phyloP scores from a whole-genome alignment of 805 yeast species.

The Candida nitratophila region DNA sequence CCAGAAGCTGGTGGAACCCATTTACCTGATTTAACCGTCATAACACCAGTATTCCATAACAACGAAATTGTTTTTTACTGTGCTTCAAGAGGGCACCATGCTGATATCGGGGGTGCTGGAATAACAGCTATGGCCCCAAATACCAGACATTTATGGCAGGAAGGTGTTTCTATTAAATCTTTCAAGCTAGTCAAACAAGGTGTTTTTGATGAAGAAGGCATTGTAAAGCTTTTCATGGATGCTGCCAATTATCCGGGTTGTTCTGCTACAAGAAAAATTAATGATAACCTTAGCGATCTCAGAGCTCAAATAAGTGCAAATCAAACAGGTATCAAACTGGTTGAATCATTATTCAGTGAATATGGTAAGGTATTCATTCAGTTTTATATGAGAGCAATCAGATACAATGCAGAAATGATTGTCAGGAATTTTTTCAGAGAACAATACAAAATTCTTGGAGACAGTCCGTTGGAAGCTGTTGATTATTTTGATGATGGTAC shows the following conservation, averaged over 20 bases:
- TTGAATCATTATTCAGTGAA: conserved; percentile 33
- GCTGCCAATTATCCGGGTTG: conserved; percentile 47
- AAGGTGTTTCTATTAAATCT: conserved; percentile 46
- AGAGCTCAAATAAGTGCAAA: conserved; percentile 42
- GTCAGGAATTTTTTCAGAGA: conserved; percentile 32
- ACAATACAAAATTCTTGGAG: conserved; percentile 26
- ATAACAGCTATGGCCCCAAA: conserved; percentile 50
- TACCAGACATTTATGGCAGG: conserved; percentile 43
- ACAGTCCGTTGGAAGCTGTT: conserved; percentile 29
- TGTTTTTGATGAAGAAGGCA: conserved; percentile 42
- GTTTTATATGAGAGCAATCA: conserved; percentile 38
- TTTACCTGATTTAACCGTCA: conserved; percentile 44
- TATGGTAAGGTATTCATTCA: conserved; percentile 31
- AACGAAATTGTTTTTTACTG: conserved; percentile 40
- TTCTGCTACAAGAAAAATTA: conserved; percentile 44
- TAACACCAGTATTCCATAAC: conserved; percentile 43
- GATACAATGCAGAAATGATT: conserved; percentile 35
- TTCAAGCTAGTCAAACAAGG: conserved; percentile 42
- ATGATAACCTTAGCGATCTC: conserved; percentile 41
- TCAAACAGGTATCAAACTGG: conserved; percentile 37
- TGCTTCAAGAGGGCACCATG: conserved; percentile 54
- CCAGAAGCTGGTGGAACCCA: conserved; percentile 38
- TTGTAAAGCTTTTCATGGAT: conserved; percentile 34
- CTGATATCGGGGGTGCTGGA: conserved; percentile 52
- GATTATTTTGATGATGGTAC: conserved; percentile 53